phyloP scores from a whole-genome alignment of 2,329 filamentous ascomycete species.

The Trichoderma semiorbis region DNA sequence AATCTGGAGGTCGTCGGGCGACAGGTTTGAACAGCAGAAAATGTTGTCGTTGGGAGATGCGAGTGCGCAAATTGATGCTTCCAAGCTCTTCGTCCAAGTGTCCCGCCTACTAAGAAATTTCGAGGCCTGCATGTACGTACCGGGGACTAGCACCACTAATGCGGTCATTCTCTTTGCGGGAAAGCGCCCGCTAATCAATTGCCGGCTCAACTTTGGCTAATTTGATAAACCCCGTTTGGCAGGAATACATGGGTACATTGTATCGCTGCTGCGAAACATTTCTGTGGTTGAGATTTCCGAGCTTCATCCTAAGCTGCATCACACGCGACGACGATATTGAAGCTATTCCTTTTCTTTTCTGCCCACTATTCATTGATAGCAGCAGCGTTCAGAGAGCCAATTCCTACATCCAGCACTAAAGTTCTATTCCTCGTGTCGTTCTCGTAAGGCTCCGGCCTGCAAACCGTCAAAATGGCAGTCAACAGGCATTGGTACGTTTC shows the following conservation, averaged over 20 bases:
- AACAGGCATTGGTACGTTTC: constrained; percentile 65
- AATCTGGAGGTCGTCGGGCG: neutral
- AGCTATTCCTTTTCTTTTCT: neutral
- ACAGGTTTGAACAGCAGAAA: neutral
- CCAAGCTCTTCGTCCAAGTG: neutral
- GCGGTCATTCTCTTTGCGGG: constrained; percentile 6
- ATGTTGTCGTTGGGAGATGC: neutral
- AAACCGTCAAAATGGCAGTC: constrained; percentile 58
- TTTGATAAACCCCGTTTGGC: neutral
- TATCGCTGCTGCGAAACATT: neutral
- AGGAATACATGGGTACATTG: neutral
- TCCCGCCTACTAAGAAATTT: constrained; percentile 18
- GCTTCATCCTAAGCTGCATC: constrained; percentile 16
- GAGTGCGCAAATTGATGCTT: constrained; percentile 14
- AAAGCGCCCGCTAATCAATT: neutral
- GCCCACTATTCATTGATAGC: neutral
- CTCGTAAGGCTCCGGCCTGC: constrained; percentile 1
- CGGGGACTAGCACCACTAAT: neutral
- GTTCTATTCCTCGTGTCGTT: neutral
- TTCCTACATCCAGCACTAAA: neutral
- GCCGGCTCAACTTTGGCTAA: constrained; percentile 33
- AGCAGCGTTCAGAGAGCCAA: neutral
- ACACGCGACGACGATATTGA: constrained; percentile 4
- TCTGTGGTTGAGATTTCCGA: constrained; percentile 14
- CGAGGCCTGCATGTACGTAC: constrained; percentile 10